Evolutionary conservation across 805 yeast genomes (phyloP).

Genomic region (Ogataea parapolymorpha): DNA sequence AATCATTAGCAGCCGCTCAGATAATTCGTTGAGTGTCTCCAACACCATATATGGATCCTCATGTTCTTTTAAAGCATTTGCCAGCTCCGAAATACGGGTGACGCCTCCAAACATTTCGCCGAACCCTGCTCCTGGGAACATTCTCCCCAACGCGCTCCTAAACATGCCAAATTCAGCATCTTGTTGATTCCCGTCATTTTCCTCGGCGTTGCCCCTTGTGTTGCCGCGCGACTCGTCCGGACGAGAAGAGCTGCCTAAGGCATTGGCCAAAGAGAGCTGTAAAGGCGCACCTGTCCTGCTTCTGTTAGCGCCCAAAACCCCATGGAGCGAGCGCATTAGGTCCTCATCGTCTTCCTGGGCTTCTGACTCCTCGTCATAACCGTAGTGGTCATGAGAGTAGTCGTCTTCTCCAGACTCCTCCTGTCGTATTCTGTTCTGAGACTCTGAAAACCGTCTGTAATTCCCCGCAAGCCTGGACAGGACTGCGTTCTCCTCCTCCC

Average conservation of each 20-base stretch:
- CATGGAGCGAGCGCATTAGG: conserved; percentile 18
- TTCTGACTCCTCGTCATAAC: conserved; percentile 9
- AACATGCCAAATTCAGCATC: conserved; percentile 20
- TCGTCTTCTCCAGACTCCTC: conserved; percentile 9
- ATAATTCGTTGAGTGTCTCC: conserved; percentile 63
- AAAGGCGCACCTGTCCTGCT: conserved; percentile 4
- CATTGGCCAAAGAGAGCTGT: conserved; percentile 11
- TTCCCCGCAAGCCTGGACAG: conserved; percentile 41
- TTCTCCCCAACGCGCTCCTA: conserved; percentile 26
- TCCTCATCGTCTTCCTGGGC: conserved; percentile 18
- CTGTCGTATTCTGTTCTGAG: conserved; percentile 14
- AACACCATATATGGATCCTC: conserved; percentile 60
- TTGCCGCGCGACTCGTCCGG: conserved; percentile 7
- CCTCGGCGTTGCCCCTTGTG: conserved; percentile 23
- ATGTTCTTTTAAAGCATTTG: conserved; percentile 38
- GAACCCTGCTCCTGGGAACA: conserved; percentile 29
- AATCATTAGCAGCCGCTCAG: conserved; percentile 66
- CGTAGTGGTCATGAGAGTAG: conserved; percentile 17
- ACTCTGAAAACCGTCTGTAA: conserved; percentile 33
- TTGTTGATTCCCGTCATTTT: conserved; percentile 17
- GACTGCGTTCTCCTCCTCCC: conserved; percentile 25
- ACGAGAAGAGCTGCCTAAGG: conserved; percentile 10
- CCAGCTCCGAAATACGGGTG: conserved; percentile 27
- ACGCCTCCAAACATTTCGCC: conserved; percentile 27
- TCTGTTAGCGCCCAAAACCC: conserved; percentile 10